A percentile compares a stretch with the other conserved stretches of the same genome.
phyloP scores from a whole-genome alignment of 2,329 filamentous ascomycete species.

The Aspergillus jensenii region DNA sequence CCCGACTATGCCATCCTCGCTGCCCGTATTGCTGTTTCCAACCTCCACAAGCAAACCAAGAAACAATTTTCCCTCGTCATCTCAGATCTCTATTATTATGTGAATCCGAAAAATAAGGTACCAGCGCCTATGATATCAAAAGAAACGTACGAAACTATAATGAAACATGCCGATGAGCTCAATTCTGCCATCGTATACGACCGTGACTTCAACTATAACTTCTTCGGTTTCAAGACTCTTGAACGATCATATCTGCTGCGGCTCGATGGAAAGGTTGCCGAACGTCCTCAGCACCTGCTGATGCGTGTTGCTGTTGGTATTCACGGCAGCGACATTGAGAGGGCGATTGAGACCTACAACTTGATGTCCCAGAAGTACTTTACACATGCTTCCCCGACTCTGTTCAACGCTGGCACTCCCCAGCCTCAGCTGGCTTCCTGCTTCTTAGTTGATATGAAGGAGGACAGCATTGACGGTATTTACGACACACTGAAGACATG shows the following conservation, averaged over 20 bases:
- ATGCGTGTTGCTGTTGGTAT: conserved; percentile 99
- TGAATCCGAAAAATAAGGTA: conserved; percentile 88
- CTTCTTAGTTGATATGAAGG: conserved; percentile 99
- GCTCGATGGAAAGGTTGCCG: conserved; percentile 91
- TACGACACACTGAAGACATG: conserved; percentile 99
- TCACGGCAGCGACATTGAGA: conserved; percentile 91
- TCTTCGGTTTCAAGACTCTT: conserved; percentile 99
- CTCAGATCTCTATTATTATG: conserved; percentile 88
- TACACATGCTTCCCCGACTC: conserved; percentile 94
- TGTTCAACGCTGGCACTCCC: conserved; percentile 97
- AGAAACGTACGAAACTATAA: conserved; percentile 85
- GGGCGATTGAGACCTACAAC: conserved; percentile 95
- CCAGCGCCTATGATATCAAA: conserved; percentile 92
- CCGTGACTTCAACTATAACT: conserved; percentile 99
- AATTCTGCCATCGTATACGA: conserved; percentile 99
- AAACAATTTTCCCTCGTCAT: conserved; percentile 99
- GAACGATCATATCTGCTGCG: conserved; percentile 97
- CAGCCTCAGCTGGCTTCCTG: conserved; percentile 94
- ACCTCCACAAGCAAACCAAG: conserved; percentile 99
- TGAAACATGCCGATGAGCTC: conserved; percentile 94
- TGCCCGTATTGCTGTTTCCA: conserved; percentile 96
- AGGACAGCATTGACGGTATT: conserved; percentile 98
- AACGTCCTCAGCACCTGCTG: conserved; percentile 98
- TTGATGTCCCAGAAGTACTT: conserved; percentile 99
- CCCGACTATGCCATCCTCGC: conserved; percentile 98